A percentile compares a stretch with the other conserved stretches of the same genome.
phyloP scores from a whole-genome alignment of 2,329 filamentous ascomycete genomes.

The Hypoxylon sp. region DNA sequence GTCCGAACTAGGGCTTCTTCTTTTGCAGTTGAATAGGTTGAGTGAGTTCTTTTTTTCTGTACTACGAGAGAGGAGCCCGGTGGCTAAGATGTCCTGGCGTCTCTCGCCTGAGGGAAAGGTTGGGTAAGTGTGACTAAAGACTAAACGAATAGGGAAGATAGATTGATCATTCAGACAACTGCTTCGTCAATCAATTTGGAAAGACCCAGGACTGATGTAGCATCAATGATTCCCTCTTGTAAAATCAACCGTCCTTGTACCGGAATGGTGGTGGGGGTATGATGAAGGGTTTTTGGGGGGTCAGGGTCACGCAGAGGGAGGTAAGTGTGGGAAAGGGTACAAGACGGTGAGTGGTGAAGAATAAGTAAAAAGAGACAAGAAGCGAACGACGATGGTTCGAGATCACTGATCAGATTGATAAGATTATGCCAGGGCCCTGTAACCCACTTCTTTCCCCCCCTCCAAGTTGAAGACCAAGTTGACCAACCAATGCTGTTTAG shows the following conservation, averaged over 20 bases:
- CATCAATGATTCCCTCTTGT: slow-evolving; percentile 21
- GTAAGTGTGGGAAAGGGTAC: slow-evolving; percentile 11
- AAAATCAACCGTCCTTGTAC: slow-evolving; percentile 13
- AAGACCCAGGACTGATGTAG: slow-evolving; percentile 10
- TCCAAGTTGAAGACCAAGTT: too few species aligned
- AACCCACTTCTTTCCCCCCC: too few species aligned
- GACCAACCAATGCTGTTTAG: too few species aligned
- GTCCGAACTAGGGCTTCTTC: slow-evolving; percentile 31
- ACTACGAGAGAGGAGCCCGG: slow-evolving; percentile 2
- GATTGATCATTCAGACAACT: slow-evolving; percentile 5
- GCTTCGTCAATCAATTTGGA: slow-evolving; percentile 14
- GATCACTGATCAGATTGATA: slow-evolving; percentile 52
- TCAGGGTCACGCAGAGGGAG: slow-evolving; percentile 16
- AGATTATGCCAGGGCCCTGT: slow-evolving; percentile 46
- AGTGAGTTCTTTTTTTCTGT: background rate
- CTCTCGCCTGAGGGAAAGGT: too few species aligned
- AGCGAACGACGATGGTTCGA: slow-evolving; percentile 38
- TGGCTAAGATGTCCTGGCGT: slow-evolving; percentile 4
- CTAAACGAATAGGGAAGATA: slow-evolving; percentile 23
- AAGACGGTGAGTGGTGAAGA: too few species aligned
- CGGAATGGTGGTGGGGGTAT: slow-evolving; percentile 19
- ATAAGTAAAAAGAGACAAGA: too few species aligned
- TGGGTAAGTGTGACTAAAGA: slow-evolving; percentile 26
- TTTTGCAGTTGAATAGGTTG: slow-evolving; percentile 1
- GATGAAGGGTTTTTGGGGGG: slow-evolving; percentile 15